These are phyloP conservation scores for Lipomyces spencermartinsiae DNA, from an alignment of 805 yeast species.

Conservation along the genomic window DNA sequence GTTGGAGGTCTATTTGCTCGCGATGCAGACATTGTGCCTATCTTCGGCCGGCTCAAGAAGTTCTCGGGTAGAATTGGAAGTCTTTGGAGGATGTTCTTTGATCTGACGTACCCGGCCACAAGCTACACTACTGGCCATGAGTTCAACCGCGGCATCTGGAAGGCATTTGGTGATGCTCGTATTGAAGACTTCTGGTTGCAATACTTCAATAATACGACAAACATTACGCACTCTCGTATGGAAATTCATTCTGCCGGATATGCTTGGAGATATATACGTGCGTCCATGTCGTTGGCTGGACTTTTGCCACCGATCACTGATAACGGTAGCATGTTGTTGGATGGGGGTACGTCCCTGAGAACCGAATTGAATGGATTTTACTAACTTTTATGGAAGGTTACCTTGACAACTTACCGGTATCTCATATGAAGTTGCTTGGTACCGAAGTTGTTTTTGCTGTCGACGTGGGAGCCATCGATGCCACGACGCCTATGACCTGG, in stretches of 20 bases:
- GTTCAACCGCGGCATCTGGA: slow-evolving; percentile 97
- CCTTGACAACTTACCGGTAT: slow-evolving; percentile 89
- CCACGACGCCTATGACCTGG: slow-evolving; percentile 83
- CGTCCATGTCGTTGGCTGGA: slow-evolving; percentile 96
- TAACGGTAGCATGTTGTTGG: slow-evolving; percentile 89
- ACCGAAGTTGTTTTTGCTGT: slow-evolving; percentile 88
- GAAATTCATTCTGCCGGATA: slow-evolving; percentile 91
- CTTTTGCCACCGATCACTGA: slow-evolving; percentile 86
- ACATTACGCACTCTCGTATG: slow-evolving; percentile 93
- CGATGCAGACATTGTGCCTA: slow-evolving; percentile 89
- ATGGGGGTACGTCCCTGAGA: slow-evolving; percentile 57
- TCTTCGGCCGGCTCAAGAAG: slow-evolving; percentile 86
- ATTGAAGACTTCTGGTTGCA: slow-evolving; percentile 96
- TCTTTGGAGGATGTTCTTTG: slow-evolving; percentile 82
- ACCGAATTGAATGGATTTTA: neutral
- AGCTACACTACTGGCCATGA: slow-evolving; percentile 97
- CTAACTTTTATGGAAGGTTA: slow-evolving; percentile 59
- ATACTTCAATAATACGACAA: slow-evolving; percentile 89
- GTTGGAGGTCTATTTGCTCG: slow-evolving; percentile 94
- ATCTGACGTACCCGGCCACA: slow-evolving; percentile 90
- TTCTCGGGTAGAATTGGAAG: slow-evolving; percentile 84
- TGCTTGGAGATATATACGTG: slow-evolving; percentile 94
- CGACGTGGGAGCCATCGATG: slow-evolving; percentile 96
- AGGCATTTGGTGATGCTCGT: slow-evolving; percentile 86
- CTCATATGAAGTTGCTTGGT: slow-evolving; percentile 84